Base-by-base conservation (phyloP, 2,329 filamentous ascomycete genomes). In the Fusarium sp. region DNA sequence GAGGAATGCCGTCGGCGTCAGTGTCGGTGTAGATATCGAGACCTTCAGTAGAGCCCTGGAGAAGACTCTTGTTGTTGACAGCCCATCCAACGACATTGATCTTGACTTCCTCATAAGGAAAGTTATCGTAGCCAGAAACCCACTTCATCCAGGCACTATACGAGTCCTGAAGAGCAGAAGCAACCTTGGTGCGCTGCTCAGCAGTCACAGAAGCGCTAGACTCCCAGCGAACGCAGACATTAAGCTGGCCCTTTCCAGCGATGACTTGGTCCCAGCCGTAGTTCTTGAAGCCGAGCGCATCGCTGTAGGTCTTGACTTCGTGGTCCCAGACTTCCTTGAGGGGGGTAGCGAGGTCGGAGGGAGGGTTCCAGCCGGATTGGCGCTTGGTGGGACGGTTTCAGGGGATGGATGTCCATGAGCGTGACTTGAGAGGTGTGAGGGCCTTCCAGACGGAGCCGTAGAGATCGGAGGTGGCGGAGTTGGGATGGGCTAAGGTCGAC, bases 181-280 rank as follows among this genome's bases (percentile, higher is more conserved):
- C 80, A 36, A 85, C 75, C 57, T 83, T 74, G 20, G 76, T 77
- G 20, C 84, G 83, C 66, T 85, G 81, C 4, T 78, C 83, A 13
- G 81, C 82, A 2, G 81, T 82, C 13, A 85, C 80, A 4, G 78
- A 75, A 9, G 78, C 72, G 30, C 72, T 79, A 1, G 82, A 84
- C 63, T 86, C 84, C 85, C 85, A 86, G 47, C 85, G 82, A 9
- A 86, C 84, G 59, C 84, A 86, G 55, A 78, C 71, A 22, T 78
- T 78, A 8, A 78, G 62, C 70, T 70, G 76, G 80, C 73, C 83
- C 66, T 79, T 73, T 41, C 68, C 76, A 14, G 77, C 79, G 3
- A 81, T 78, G 28, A 82, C 62, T 54, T 81, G 80, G 13, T 82
- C 80, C 80, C 80, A 81, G 22, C 79, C 79, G 39, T 79, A 81